A percentile compares a stretch with the other conserved stretches of the same genome.
Evolutionary conservation across 495 filamentous ascomycete species (phyloP).

Genomic region (Neurospora tetrasperma): DNA sequence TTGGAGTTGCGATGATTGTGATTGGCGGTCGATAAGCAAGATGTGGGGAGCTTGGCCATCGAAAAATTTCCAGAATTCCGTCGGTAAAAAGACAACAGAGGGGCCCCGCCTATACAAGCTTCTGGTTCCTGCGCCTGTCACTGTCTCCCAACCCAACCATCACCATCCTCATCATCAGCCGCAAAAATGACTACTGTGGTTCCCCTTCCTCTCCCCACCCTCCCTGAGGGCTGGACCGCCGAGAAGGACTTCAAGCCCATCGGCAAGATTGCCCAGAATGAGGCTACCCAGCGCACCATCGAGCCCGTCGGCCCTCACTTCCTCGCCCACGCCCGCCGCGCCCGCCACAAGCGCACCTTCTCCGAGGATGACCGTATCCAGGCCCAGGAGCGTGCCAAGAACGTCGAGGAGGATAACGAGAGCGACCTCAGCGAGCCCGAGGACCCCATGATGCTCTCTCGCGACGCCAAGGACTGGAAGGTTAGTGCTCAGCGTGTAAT

Average conservation of each 20-base stretch:
- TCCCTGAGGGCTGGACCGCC: constrained; percentile 73
- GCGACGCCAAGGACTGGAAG: constrained; percentile 99
- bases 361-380: constrained; percentile 97
- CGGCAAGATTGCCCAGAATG: constrained; percentile 49
- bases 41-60: neutral
- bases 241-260: constrained; percentile 87
- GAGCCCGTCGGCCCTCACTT: constrained; percentile 97
- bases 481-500: constrained; percentile 31
- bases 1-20: neutral
- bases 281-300: constrained; percentile 67
- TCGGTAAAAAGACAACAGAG: constrained; percentile 8
- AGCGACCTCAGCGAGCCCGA: constrained; percentile 88
- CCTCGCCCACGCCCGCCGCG: constrained; percentile 90
- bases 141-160: neutral
- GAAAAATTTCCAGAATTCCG: constrained; percentile 11
- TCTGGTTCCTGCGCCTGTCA: neutral
- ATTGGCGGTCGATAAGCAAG: neutral
- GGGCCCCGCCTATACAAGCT: constrained; percentile 13
- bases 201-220: constrained; percentile 54
- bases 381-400: constrained; percentile 87
- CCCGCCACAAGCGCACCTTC: constrained; percentile 94
- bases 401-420: constrained; percentile 83
- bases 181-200: constrained; percentile 30
- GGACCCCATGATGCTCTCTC: constrained; percentile 77
- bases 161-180: neutral